Conservation (phyloP, 306 rosid species). For the Vigna trinervia region DNA sequence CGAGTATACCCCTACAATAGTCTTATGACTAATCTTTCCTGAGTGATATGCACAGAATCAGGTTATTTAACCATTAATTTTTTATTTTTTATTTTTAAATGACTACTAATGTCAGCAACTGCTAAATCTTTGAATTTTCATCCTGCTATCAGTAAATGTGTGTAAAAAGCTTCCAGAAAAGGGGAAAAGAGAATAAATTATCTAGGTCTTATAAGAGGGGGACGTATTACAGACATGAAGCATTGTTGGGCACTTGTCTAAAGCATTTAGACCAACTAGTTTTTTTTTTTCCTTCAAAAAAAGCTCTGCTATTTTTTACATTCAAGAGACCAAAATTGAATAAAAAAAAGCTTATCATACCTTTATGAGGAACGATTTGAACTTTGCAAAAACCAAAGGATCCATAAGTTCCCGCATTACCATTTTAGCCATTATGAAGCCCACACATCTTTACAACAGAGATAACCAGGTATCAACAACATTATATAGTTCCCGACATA, state of each 20-base stretch:
- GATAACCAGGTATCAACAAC: constrained; percentile 45
- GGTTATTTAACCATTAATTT: constrained; percentile 3
- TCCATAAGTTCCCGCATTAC: constrained; percentile 96
- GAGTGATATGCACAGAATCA: constrained; percentile 11
- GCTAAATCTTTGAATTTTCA: constrained; percentile 14
- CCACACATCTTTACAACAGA: constrained; percentile 74
- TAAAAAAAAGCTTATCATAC: constrained; percentile 51
- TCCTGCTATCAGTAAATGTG: background rate
- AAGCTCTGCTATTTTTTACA: constrained; percentile 2
- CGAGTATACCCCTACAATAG: constrained; percentile 15
- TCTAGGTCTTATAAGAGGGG: constrained; percentile 11
- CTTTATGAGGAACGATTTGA: constrained; percentile 87
- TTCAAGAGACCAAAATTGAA: constrained; percentile 31
- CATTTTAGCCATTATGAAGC: constrained; percentile 97
- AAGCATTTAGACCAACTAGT: constrained; percentile 34
- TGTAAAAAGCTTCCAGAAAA: background rate
- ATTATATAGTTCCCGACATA: constrained; percentile 38
- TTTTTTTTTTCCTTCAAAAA: background rate
- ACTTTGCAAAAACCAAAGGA: constrained; percentile 71
- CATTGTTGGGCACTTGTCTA: constrained; percentile 20
- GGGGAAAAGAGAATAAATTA: background rate
- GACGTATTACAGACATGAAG: constrained; percentile 30
- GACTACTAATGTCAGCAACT: constrained; percentile 29
- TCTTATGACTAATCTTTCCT: background rate
- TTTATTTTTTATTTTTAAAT: background rate